Evolutionary conservation across 495 filamentous ascomycete species (phyloP), one percentile per base, ranked within the genome.

Genomic region (Lineolata rhizophorae): DNA sequence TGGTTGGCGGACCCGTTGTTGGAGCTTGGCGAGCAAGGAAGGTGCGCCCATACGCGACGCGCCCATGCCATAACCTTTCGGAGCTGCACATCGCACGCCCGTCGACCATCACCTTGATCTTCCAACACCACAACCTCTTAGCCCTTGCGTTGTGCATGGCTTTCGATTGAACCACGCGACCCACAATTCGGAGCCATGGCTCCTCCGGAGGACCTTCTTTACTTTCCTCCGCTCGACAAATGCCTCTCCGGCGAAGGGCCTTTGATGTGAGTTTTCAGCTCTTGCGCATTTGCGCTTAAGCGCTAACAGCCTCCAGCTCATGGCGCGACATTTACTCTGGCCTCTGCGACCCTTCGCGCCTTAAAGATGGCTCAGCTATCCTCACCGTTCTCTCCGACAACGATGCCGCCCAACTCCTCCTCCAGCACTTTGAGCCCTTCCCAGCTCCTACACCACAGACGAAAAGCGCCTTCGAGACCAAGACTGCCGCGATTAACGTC

Each of bases 401-500:
- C 39, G 61, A 72, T 34, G 70, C 70, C 46, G 46, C 75, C 40
- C 54, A 64, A 42, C 53, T 79, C 35, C 60, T 93, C 43, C 61
- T 67, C 36, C 56, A 64, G 27, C 69, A 72, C 30, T 53, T 68
- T 48, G 64, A 54, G 32, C 65, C 68, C 29, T 85, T 78, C 49
- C 53, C 62, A 30, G 41, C 60, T 2, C 71, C 49, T 38, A 66
- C 60, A 28, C 40, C 57, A 36, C 69, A 64, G 43, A 61, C 66
- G 3, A 85, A 75, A 49, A 48, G 60, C 27, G 69, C 68, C 16
- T 92, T 92, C 47, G 77, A 85, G 34, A 81, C 73, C 25, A 84
- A 72, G 51, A 94, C 82, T 1, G 75, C 85, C 12, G 72, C 84
- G n/a, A 90, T 94, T 32, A 74, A 92, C 48, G 71, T 83, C 27